These are phyloP conservation scores for Alloteropsis semialata DNA, from an alignment of 176 grass and related monocot species.

Conservation along the genomic window DNA sequence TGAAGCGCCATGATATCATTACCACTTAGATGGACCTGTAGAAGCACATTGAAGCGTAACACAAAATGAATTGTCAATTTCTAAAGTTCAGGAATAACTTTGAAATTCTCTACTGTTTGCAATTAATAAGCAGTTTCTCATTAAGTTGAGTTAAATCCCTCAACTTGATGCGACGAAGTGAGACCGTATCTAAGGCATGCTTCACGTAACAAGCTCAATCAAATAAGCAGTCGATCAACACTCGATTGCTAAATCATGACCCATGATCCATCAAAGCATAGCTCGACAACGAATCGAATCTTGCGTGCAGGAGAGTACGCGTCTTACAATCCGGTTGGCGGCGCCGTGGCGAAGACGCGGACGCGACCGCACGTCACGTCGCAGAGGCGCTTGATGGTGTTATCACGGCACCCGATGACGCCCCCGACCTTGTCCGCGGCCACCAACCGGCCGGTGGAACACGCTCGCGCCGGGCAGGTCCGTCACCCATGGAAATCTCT, in stretches of 20 bases:
- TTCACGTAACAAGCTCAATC: no score
- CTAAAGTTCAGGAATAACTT: not conserved
- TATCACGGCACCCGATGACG: conserved; percentile 69
- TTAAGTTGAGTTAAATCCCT: no score
- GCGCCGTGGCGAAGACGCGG: conserved; percentile 46
- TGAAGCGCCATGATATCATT: no score
- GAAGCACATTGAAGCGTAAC: not conserved
- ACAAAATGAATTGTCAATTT: not conserved
- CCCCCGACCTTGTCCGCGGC: conserved; percentile 56
- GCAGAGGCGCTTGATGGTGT: conserved; percentile 61
- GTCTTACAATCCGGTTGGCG: conserved; percentile 53
- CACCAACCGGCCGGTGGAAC: conserved; percentile 67
- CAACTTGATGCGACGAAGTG: no score
- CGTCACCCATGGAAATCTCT: no score
- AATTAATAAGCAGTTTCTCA: no score
- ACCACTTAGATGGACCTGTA: not conserved
- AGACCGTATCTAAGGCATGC: no score
- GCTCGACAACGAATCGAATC: not conserved
- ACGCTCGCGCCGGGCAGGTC: conserved; percentile 66
- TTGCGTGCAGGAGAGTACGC: not conserved
- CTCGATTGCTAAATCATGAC: no score
- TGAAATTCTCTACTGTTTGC: no score
- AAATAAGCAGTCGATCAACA: not conserved
- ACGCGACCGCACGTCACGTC: conserved; percentile 64
- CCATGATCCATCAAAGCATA: no score